These are phyloP conservation scores for Fusarium graminum DNA, from an alignment of 2,329 filamentous ascomycete genomes.

Conservation along the genomic window DNA sequence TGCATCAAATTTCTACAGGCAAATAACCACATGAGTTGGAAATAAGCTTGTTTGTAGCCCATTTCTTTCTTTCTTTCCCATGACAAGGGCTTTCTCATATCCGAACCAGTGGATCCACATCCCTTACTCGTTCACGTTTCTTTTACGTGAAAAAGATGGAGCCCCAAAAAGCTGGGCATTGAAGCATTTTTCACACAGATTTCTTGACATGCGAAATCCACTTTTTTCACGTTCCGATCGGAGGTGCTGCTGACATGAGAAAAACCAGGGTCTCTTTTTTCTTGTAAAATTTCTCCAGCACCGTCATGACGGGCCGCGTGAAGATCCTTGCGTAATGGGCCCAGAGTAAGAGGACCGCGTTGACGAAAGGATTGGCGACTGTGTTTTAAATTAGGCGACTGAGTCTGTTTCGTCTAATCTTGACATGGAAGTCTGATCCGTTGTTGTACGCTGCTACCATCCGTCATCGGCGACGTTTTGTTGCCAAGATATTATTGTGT, in stretches of 20 bases:
- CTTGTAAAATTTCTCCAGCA: constrained; percentile 14
- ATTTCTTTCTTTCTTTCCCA: not conserved
- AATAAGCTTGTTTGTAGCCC: constrained; percentile 9
- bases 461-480: constrained; percentile 4
- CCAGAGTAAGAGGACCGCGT: not conserved
- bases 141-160: constrained; percentile 46
- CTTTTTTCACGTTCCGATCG: constrained; percentile 20
- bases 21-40: not conserved
- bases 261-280: constrained; percentile 20
- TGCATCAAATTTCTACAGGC: not conserved
- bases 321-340: constrained; percentile 13
- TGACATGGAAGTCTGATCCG: constrained; percentile 1
- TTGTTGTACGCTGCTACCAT: not conserved
- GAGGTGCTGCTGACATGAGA: constrained; percentile 28
- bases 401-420: constrained; percentile 1
- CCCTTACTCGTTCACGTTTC: constrained; percentile 29
- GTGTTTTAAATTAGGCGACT: not conserved
- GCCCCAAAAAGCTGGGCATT: constrained; percentile 35
- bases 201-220: constrained; percentile 27
- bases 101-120: not conserved
- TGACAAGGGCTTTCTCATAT: not conserved
- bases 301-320: constrained; percentile 19
- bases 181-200: not conserved
- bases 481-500: not conserved
- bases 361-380: not conserved